A percentile compares a stretch with the other conserved stretches of the same genome.
These are phyloP conservation scores for Phellopilus nigrolimitatus DNA, from an alignment of 1,284 basidiomycete genomes.

Conservation along the genomic window DNA sequence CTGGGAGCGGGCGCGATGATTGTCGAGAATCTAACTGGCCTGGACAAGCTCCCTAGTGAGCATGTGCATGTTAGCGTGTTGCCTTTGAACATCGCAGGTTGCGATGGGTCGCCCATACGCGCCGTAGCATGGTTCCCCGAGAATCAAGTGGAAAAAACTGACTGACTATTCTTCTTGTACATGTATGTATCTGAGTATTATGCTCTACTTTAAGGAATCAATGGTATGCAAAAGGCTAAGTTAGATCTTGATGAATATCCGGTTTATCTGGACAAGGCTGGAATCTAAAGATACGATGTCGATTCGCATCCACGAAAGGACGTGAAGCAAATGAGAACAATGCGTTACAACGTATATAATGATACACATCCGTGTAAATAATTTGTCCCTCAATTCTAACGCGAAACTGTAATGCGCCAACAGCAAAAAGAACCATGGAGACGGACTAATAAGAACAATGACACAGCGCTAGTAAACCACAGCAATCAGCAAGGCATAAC, in stretches of 20 bases:
- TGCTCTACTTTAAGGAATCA: too few species aligned
- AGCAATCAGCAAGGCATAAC: conserved; percentile 4
- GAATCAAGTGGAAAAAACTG: too few species aligned
- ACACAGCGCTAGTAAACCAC: neutral
- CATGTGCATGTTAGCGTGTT: neutral
- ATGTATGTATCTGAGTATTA: too few species aligned
- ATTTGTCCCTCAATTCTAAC: neutral
- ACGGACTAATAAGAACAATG: neutral
- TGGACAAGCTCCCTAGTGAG: neutral
- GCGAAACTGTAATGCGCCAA: neutral
- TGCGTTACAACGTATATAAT: conserved; percentile 11
- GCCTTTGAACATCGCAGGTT: neutral
- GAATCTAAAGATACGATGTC: too few species aligned
- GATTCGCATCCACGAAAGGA: too few species aligned
- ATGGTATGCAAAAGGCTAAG: too few species aligned
- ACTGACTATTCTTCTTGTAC: too few species aligned
- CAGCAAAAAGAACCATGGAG: conserved; percentile 1
- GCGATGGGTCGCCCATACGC: neutral
- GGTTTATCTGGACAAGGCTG: too few species aligned
- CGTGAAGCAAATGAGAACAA: conserved; percentile 3
- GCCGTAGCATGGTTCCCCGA: neutral
- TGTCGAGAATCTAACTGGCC: conserved; percentile 47
- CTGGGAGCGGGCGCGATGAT: conserved; percentile 56
- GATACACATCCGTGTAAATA: conserved; percentile 4
- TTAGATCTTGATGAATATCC: too few species aligned